phyloP scores from a whole-genome alignment of 164 flowering plant species.

The Taxillus chinensis region DNA sequence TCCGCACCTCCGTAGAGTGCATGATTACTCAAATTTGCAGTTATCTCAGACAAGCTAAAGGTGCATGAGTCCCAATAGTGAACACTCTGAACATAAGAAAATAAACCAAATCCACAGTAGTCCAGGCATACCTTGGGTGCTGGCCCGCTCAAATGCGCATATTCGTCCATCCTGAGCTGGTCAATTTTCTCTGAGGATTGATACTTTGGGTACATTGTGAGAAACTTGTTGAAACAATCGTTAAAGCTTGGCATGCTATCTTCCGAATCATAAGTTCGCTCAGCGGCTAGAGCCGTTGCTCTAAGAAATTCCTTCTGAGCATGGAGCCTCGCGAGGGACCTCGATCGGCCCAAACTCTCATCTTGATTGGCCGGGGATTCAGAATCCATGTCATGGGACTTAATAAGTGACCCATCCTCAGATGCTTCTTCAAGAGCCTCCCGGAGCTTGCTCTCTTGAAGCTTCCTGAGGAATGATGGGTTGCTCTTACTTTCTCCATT shows the following conservation, averaged over 20 bases:
- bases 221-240: constrained; percentile 63
- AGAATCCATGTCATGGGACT: constrained; percentile 53
- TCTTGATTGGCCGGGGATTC: constrained; percentile 41
- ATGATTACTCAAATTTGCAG: constrained; percentile 55
- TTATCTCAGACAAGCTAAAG: constrained; percentile 55
- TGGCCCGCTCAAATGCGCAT: constrained; percentile 39
- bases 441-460: constrained; percentile 76
- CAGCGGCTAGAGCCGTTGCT: constrained; percentile 78
- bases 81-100: constrained; percentile 51
- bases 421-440: constrained; percentile 93
- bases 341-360: constrained; percentile 53
- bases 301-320: constrained; percentile 69
- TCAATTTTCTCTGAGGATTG: constrained; percentile 75
- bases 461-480: constrained; percentile 43
- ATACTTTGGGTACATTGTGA: constrained; percentile 80
- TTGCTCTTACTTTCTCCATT: constrained; percentile 30
- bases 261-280: constrained; percentile 44
- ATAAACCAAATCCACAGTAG: constrained; percentile 76
- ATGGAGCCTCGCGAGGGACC: constrained; percentile 71
- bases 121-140: constrained; percentile 80
- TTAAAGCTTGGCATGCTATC: constrained; percentile 51
- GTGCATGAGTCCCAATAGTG: constrained; percentile 52
- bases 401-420: constrained; percentile 74
- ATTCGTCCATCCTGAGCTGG: constrained; percentile 66
- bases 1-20: constrained; percentile 60